Base-by-base conservation (phyloP, 306 rosid genomes). In the Chamaecrista fasciculata region DNA sequence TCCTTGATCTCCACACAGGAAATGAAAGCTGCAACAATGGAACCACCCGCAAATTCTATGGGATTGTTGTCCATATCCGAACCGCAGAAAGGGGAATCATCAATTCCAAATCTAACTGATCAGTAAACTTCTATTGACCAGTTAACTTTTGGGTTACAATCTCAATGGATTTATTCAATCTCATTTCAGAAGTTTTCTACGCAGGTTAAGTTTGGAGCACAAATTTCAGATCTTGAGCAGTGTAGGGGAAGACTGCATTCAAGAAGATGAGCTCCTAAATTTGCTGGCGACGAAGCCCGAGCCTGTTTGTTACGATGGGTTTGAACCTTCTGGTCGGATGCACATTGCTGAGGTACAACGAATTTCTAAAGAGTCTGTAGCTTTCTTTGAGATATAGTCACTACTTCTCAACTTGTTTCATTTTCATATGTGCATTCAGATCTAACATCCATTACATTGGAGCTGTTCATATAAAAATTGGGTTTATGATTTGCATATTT, bases 261-360 rank as follows among this genome's bases (percentile, higher is more conserved):
- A 86, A 70, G 91, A 90, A 31, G 96, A 90, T 0, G 98, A 93
- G 76, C 96, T 93, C 20, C 80, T 74, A 8, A 86, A 86, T 46
- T 72, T 93, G 34, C 85, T 93, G 25, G 74, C 76, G 1, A 80
- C 87, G 11, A 93, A 93, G 65, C 83, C 96, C 7, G 89, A 84
- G 29, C 96, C 96, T 0, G 36, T 90, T 48, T 90, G 96, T 79
- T 93, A 93, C 21, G 98, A 93, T 14, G 96, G 98, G 1, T 93
- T 93, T 11, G 96, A 93, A 62, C 96, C 98, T 25, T 90, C 96
- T 9, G 96, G 98, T 2, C 77, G 96, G 62, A 93, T 93, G 98
- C 98, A 93, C 78, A 90, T 93, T 57, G 96, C 98, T 69, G 96
- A 93, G 95, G 98, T 89, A 56, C 5, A 20, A 11, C 3, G 21